Evolutionary conservation across 495 filamentous ascomycete genomes (phyloP), one percentile per base, ranked within the genome.

Genomic region (Pyrenopolyporus hunteri): DNA sequence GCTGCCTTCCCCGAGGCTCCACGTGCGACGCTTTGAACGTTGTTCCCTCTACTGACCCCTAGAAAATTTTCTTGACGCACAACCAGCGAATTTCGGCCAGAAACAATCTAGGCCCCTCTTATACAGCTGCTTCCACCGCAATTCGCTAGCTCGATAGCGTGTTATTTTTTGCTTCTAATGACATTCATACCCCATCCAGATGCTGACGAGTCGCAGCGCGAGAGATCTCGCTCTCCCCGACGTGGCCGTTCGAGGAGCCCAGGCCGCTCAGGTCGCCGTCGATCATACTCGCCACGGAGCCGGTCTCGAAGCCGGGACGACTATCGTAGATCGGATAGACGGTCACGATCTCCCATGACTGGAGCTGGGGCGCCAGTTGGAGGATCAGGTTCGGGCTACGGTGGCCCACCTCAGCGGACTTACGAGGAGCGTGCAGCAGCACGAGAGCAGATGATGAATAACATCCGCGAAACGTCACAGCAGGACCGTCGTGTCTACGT

Each of bases 401-500:
- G 85, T 72, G 85, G 84, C 68, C 82, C 85, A 54, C 85, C 87
- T 42, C 79, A 85, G 59, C 83, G 92, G 76, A 82, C 82, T 22
- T 89, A 85, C 75, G 93, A 96, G 74, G 94, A 97, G 67, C 88
- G 92, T 66, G 81, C 85, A 45, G 86, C 83, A 59, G 88, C 89
- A 58, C 92, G 95, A 79, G 93, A 97, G 74, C 87, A 91, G 70
- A 96, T 95, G 90, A 93, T 97, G 91, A 88, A 88, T 77, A 89
- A 85, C 68, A 85, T 97, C 63, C 86, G 91, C 67, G 94, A 97
- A 66, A 88, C 89, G 11, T 98, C 94, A 64, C 94, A 97, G 75
- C 94, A 98, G 78, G 94, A 98, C 82, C 93, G 94, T 68, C 92
- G 93, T 35, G 94, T 98, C 85, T 98, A 98, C 78, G 95, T 98